phyloP scores from a whole-genome alignment of 345 rosid species.

The Combretum micranthum region DNA sequence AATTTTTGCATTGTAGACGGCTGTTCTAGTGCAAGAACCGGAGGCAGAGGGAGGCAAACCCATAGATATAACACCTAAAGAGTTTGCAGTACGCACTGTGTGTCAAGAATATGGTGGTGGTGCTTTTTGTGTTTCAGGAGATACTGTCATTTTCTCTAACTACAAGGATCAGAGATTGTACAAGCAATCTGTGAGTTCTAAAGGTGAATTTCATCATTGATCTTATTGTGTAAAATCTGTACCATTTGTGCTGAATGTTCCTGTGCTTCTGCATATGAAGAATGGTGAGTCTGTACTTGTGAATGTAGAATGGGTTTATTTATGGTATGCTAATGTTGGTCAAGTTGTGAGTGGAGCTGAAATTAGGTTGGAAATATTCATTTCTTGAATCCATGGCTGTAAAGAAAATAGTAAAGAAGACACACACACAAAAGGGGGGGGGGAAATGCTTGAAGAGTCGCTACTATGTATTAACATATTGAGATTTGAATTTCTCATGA shows the following conservation, averaged over 20 bases:
- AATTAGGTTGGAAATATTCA: no score
- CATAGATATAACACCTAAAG: constrained; percentile 71
- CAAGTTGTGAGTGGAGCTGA: no score
- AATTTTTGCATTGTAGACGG: constrained; percentile 31
- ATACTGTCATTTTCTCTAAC: constrained; percentile 64
- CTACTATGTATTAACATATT: no score
- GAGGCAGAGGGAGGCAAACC: constrained; percentile 49
- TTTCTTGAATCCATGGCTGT: no score
- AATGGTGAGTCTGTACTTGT: no score
- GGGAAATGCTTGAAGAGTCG: background rate
- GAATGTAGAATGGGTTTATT: no score
- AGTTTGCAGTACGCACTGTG: constrained; percentile 63
- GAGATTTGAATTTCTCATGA: no score
- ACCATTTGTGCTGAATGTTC: background rate
- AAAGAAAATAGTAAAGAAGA: no score
- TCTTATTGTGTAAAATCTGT: background rate
- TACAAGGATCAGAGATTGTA: constrained; percentile 84
- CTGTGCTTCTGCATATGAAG: background rate
- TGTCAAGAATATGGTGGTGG: constrained; percentile 98
- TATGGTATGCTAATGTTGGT: no score
- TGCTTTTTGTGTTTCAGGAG: constrained; percentile 54
- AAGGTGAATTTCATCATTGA: constrained; percentile 23
- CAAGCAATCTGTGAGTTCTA: constrained; percentile 37
- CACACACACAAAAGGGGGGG: no score
- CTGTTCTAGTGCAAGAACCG: constrained; percentile 57